Evolutionary conservation across 495 filamentous ascomycete species (phyloP), one percentile per base, ranked within the genome.

Genomic region (Articulospora tetracladia): DNA sequence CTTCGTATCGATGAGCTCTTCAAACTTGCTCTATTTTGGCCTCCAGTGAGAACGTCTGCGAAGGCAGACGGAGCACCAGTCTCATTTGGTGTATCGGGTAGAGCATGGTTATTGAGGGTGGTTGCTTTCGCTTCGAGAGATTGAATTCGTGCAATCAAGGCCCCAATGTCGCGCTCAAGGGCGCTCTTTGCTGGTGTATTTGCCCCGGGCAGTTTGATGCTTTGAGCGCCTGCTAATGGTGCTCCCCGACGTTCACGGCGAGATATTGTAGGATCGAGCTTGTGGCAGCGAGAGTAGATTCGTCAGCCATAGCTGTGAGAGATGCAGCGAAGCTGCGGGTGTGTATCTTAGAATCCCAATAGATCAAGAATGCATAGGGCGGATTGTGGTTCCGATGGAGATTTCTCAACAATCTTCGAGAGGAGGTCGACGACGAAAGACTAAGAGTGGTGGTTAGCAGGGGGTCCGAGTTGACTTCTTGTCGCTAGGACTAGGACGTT

Each of bases 81-180:
- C 68, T 86, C 82, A 62, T 83, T 83, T 41, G 87, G 84, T 26
- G 83, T 85, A 68, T 83, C 84, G 57, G 86, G 85, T 60, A 86
- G 80, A 8, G 53, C 24, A 39, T 73, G 73, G 60, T 83, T 78
- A 30, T 76, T 71, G 61, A 76, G 78, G 57, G 80, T 71, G 69
- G 79, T 79, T 60, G 85, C 83, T 74, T 83, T 81, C 61, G 76
- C 79, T 75, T 92, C 88, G 56, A 93, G 79, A 58, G 80, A 80
- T 64, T 88, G 84, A 53, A 93, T 77, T 48, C 89, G 76, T 58
- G 82, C 76, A 53, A 84, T 78, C 57, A 93, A 78, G 55, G 86
- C 82, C 55, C 83, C 81, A 52, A 93, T 79, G 69, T 91, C 89
- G 58, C 76, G 76, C 72, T 92, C 89, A 50, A 93, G 80, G 48